Percentiles rank a stretch among this genome's conserved stretches.
Conservation (phyloP, 441 rosid genomes). For the Brassica balearica region DNA sequence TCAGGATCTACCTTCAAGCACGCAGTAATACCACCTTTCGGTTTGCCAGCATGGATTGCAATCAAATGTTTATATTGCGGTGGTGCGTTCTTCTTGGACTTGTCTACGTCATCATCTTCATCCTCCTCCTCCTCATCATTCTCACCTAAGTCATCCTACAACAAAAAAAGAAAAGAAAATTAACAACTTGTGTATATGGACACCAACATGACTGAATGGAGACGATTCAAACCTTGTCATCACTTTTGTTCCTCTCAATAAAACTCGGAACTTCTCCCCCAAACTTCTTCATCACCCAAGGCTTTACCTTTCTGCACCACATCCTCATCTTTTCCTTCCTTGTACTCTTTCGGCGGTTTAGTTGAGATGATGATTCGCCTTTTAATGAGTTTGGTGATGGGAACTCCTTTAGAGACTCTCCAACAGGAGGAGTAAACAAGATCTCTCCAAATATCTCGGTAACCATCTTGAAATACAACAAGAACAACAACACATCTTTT, state of each 20-base stretch:
- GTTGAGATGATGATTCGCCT: slow-evolving; percentile 77
- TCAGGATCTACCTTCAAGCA: slow-evolving; percentile 68
- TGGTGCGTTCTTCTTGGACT: slow-evolving; percentile 51
- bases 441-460: slow-evolving; percentile 76
- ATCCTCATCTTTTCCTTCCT: slow-evolving; percentile 56
- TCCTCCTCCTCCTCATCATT: slow-evolving; percentile 47
- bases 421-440: slow-evolving; percentile 66
- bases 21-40: slow-evolving; percentile 78
- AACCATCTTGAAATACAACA: slow-evolving; percentile 69
- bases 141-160: slow-evolving; percentile 55
- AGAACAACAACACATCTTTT: too few relatives aligned
- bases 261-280: slow-evolving; percentile 73
- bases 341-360: slow-evolving; percentile 91
- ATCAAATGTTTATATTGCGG: slow-evolving; percentile 71
- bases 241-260: slow-evolving; percentile 38
- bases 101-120: slow-evolving; percentile 40
- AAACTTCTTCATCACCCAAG: slow-evolving; percentile 68
- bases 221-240: slow-evolving; percentile 66
- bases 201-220: slow-evolving; percentile 12
- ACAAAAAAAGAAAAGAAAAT: slow-evolving; percentile 25
- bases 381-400: slow-evolving; percentile 79
- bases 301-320: slow-evolving; percentile 52
- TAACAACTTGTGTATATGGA: slow-evolving; percentile 1
- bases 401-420: slow-evolving; percentile 72
- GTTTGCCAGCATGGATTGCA: slow-evolving; percentile 90